Evolutionary conservation across 495 filamentous ascomycete genomes (phyloP).

Genomic region (Podospora pseudoanserina): DNA sequence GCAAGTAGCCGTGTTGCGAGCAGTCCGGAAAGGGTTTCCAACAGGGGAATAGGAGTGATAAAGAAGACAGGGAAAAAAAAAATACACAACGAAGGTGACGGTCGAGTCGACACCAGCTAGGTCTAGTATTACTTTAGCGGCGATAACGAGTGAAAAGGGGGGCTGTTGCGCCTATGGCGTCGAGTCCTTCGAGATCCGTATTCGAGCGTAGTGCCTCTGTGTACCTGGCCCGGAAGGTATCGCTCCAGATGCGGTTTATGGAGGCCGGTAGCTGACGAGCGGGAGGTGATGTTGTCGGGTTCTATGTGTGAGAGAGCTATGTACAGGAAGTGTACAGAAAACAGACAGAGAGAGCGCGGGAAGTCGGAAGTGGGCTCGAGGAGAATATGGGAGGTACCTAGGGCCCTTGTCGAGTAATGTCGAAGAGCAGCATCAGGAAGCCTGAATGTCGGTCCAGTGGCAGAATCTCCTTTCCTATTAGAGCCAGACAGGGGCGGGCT

Average conservation of each 20-base stretch:
- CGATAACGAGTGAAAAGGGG: slow-evolving; percentile 4
- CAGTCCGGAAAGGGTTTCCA: slow-evolving; percentile 5
- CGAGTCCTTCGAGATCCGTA: background rate
- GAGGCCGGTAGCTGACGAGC: background rate
- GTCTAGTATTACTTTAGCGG: slow-evolving; percentile 3
- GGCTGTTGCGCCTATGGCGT: background rate
- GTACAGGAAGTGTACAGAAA: background rate
- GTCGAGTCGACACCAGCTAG: background rate
- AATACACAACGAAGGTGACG: background rate
- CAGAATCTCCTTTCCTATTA: background rate
- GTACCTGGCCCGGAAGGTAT: background rate
- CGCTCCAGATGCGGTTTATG: background rate
- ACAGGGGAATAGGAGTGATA: background rate
- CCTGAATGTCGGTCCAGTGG: background rate
- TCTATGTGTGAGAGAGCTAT: background rate
- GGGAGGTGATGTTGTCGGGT: background rate
- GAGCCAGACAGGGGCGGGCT: background rate
- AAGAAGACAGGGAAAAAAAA: background rate
- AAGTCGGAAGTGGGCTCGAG: background rate
- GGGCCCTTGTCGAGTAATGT: slow-evolving; percentile 3
- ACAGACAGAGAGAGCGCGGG: slow-evolving; percentile 4
- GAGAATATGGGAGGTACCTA: background rate
- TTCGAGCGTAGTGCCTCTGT: background rate
- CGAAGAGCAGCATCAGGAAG: background rate
- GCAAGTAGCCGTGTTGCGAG: slow-evolving; percentile 8